Evolutionary conservation across 495 filamentous ascomycete species (phyloP).

Genomic region (Massariosphaeria phaeospora): DNA sequence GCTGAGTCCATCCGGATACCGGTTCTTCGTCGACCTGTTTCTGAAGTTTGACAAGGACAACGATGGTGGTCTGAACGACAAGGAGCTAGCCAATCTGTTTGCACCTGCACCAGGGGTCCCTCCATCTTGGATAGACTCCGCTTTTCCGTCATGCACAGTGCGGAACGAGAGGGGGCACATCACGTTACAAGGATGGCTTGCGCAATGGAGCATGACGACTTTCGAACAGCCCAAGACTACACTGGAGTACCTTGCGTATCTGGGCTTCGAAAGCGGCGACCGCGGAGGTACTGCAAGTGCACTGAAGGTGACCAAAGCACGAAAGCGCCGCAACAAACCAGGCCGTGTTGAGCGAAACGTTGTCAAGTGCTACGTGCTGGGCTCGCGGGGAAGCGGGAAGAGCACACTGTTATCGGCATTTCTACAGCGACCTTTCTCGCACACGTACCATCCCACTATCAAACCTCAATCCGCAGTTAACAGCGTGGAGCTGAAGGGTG

Average conservation of each 20-base stretch:
- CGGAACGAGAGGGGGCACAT: slow-evolving; percentile 93
- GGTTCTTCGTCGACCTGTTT: slow-evolving; percentile 97
- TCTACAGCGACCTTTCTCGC: slow-evolving; percentile 77
- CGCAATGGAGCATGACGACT: slow-evolving; percentile 99
- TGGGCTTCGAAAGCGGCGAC: slow-evolving; percentile 70
- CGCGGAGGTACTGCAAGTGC: slow-evolving; percentile 69
- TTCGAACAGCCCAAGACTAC: slow-evolving; percentile 94
- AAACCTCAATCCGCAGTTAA: slow-evolving; percentile 91
- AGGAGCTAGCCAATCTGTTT: slow-evolving; percentile 79
- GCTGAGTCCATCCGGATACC: slow-evolving; percentile 87
- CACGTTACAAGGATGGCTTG: slow-evolving; percentile 94
- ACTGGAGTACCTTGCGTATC: slow-evolving; percentile 88
- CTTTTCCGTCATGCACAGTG: slow-evolving; percentile 88
- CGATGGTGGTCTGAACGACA: slow-evolving; percentile 83
- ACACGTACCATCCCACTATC: slow-evolving; percentile 89
- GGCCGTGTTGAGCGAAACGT: slow-evolving; percentile 90
- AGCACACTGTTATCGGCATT: slow-evolving; percentile 85
- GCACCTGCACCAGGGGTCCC: slow-evolving; percentile 90
- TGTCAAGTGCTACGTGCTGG: slow-evolving; percentile 91
- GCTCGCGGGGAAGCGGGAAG: slow-evolving; percentile 77
- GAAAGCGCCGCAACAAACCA: slow-evolving; percentile 73
- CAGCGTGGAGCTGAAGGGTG: slow-evolving; percentile 90
- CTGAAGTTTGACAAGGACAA: slow-evolving; percentile 94
- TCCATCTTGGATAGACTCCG: slow-evolving; percentile 73
- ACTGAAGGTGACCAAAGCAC: slow-evolving; percentile 83